A percentile compares a stretch with the other conserved stretches of the same genome.
phyloP scores from a whole-genome alignment of 2,329 filamentous ascomycete genomes.

The Stromatinia cepivora region DNA sequence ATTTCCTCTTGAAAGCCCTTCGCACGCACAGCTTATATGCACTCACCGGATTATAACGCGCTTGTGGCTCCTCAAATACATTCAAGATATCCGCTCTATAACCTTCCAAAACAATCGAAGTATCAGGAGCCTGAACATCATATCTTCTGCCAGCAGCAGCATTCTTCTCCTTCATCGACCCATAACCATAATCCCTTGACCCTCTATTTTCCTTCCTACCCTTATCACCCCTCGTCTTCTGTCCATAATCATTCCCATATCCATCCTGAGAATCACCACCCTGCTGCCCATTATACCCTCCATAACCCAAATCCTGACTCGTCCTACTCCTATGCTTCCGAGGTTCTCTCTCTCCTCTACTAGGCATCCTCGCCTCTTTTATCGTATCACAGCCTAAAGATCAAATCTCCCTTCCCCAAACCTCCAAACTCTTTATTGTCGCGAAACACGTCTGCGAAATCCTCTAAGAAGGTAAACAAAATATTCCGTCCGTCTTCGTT shows the following conservation, averaged over 20 bases:
- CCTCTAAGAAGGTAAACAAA: background rate
- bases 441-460: background rate
- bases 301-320: conserved; percentile 17
- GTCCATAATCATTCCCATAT: conserved; percentile 4
- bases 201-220: conserved; percentile 10
- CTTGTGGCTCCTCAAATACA: conserved; percentile 54
- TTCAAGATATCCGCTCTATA: conserved; percentile 58
- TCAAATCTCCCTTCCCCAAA: background rate
- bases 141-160: conserved; percentile 6
- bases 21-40: background rate
- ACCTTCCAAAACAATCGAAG: conserved; percentile 54
- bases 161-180: conserved; percentile 9
- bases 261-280: background rate
- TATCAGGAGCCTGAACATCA: conserved; percentile 19
- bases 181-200: conserved; percentile 16
- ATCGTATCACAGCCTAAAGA: background rate
- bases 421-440: background rate
- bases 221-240: background rate
- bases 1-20: background rate
- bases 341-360: conserved; percentile 11
- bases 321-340: conserved; percentile 14
- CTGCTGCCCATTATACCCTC: background rate
- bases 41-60: conserved; percentile 58
- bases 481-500: conserved; percentile 1
- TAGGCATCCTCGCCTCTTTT: conserved; percentile 14